Evolutionary conservation across 352 stramenopile species (phyloP).

Genomic region (Phytophthora hibernalis): DNA sequence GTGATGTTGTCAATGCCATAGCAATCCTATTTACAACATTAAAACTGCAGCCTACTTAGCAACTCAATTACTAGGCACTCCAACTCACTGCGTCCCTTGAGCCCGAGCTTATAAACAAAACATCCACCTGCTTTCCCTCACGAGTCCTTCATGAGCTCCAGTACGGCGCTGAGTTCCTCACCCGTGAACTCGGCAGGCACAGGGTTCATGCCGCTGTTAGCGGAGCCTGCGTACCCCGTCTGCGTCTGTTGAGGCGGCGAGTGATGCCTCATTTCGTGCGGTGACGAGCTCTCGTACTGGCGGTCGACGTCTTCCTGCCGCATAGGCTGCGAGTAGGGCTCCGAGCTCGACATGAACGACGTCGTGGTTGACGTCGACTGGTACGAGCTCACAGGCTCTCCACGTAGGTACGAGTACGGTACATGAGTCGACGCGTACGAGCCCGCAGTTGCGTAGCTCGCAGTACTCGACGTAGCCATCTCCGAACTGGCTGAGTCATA

Average conservation of each 20-base stretch:
- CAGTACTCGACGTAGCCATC: constrained; percentile 25
- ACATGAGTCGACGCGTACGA: constrained; percentile 23
- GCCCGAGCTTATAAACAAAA: constrained; percentile 38
- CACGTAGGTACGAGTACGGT: constrained; percentile 52
- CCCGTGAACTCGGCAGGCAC: constrained; percentile 49
- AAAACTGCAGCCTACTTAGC: constrained; percentile 20
- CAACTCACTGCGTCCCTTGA: background rate
- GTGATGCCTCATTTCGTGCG: constrained; percentile 33
- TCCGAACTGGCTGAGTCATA: constrained; percentile 37
- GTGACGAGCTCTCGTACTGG: constrained; percentile 45
- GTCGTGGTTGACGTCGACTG: constrained; percentile 33
- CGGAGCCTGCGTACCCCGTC: constrained; percentile 33
- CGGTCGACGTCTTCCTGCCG: constrained; percentile 40
- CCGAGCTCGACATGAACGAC: constrained; percentile 35
- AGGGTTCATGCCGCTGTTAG: constrained; percentile 26
- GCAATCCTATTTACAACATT: constrained; percentile 44
- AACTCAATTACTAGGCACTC: constrained; percentile 36
- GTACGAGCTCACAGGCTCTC: constrained; percentile 42
- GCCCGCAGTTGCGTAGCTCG: constrained; percentile 24
- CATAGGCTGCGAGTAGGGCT: constrained; percentile 41
- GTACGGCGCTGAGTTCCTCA: constrained; percentile 54
- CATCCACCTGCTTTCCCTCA: constrained; percentile 16
- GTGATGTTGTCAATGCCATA: constrained; percentile 23
- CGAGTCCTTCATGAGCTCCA: constrained; percentile 61
- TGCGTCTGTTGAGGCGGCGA: constrained; percentile 35